Percentiles rank a stretch among this genome's conserved stretches.
These are phyloP conservation scores for Hansenula sp. DNA, from an alignment of 1,139 yeast genomes.

Conservation along the genomic window DNA sequence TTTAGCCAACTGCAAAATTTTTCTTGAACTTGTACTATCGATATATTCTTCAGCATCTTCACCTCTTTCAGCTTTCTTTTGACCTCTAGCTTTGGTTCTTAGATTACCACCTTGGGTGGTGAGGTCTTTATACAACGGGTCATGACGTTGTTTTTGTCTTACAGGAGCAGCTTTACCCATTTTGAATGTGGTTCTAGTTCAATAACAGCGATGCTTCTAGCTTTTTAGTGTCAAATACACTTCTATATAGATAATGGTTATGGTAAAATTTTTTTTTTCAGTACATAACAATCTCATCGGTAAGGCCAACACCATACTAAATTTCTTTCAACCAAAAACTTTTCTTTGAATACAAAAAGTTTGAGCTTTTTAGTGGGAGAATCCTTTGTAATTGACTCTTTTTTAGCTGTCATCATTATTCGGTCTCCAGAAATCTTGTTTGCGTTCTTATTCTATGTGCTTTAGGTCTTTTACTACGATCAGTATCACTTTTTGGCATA, in stretches of 20 bases:
- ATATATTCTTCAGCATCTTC: slow-evolving; percentile 59
- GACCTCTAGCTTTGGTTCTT: slow-evolving; percentile 34
- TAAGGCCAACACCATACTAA: slow-evolving; percentile 1
- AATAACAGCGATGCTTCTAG: background rate
- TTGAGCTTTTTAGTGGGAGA: too few relatives aligned
- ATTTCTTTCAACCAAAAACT: too few relatives aligned
- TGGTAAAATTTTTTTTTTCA: slow-evolving; percentile 3
- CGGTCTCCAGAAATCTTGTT: too few relatives aligned
- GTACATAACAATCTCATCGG: slow-evolving; percentile 3
- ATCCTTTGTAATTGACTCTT: too few relatives aligned
- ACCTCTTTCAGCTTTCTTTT: slow-evolving; percentile 28
- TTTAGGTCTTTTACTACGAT: too few relatives aligned
- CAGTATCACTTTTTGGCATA: too few relatives aligned
- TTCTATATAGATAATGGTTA: background rate
- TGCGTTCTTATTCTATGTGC: too few relatives aligned
- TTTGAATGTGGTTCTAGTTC: slow-evolving; percentile 3
- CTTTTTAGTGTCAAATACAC: background rate
- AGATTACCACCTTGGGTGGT: slow-evolving; percentile 69
- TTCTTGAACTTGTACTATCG: slow-evolving; percentile 81
- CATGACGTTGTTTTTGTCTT: slow-evolving; percentile 56
- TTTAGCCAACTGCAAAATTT: slow-evolving; percentile 80
- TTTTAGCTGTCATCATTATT: too few relatives aligned
- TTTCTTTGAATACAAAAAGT: too few relatives aligned
- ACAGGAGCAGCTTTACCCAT: slow-evolving; percentile 65
- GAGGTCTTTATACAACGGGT: slow-evolving; percentile 75